Evolutionary conservation across 495 filamentous ascomycete genomes (phyloP).

Genomic region (Aspergillus nanangensis): DNA sequence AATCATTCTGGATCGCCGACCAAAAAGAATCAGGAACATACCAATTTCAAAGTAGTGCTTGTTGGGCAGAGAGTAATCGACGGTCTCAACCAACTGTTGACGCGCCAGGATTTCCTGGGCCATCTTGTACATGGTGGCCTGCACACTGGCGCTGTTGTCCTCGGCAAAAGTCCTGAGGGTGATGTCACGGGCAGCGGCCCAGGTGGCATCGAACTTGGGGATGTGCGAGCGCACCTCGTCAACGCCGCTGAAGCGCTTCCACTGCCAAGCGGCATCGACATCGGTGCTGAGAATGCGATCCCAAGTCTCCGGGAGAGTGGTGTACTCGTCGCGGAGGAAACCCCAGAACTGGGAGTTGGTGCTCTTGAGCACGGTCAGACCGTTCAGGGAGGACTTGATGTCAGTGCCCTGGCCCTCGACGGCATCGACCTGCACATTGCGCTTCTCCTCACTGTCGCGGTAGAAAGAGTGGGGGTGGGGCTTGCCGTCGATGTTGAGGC

Average conservation of each 20-base stretch:
- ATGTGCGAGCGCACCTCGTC: slow-evolving; percentile 61
- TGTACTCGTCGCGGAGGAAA: slow-evolving; percentile 89
- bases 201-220: slow-evolving; percentile 72
- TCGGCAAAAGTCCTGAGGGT: slow-evolving; percentile 90
- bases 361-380: slow-evolving; percentile 88
- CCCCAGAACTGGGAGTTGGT: slow-evolving; percentile 97
- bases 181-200: slow-evolving; percentile 68
- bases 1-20: not conserved
- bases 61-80: slow-evolving; percentile 86
- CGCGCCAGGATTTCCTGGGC: slow-evolving; percentile 76
- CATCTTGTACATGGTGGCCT: slow-evolving; percentile 99
- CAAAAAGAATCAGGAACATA: slow-evolving; percentile 31
- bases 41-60: slow-evolving; percentile 99
- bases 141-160: slow-evolving; percentile 87
- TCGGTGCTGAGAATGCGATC: slow-evolving; percentile 94
- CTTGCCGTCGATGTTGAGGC: slow-evolving; percentile 80
- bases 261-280: slow-evolving; percentile 80
- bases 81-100: slow-evolving; percentile 64
- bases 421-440: slow-evolving; percentile 48
- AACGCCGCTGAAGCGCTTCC: slow-evolving; percentile 66
- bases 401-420: slow-evolving; percentile 61
- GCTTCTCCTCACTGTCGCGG: slow-evolving; percentile 83
- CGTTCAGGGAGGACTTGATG: slow-evolving; percentile 65
- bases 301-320: slow-evolving; percentile 82
- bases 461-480: slow-evolving; percentile 96